Evolutionary conservation across 2,329 filamentous ascomycete genomes (phyloP).

Genomic region (Aspergillus awamori): DNA sequence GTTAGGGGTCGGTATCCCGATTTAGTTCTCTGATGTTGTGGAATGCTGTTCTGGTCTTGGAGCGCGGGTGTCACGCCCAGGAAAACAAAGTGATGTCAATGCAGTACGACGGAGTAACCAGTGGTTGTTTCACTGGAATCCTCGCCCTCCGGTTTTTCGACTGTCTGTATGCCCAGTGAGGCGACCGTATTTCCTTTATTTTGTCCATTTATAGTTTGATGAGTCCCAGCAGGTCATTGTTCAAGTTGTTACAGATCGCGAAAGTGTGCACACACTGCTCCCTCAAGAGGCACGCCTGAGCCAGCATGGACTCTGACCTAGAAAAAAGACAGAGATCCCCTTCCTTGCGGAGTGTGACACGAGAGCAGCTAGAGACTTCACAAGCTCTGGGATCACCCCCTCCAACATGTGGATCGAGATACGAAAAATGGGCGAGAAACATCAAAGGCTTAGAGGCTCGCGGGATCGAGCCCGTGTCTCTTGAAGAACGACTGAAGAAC

Average conservation of each 20-base stretch:
- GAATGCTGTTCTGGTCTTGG: slow-evolving; percentile 21
- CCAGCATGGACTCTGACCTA: slow-evolving; percentile 24
- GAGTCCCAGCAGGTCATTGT: slow-evolving; percentile 2
- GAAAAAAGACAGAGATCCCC: slow-evolving; percentile 31
- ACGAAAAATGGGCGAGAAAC: slow-evolving; percentile 26
- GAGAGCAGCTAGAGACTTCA: slow-evolving; percentile 22
- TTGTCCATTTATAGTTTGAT: background rate
- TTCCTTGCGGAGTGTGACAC: slow-evolving; percentile 28
- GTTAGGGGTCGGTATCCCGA: background rate
- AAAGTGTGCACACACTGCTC: background rate
- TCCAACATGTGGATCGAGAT: slow-evolving; percentile 16
- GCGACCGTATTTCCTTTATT: background rate
- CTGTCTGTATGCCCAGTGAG: slow-evolving; percentile 15
- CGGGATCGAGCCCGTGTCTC: slow-evolving; percentile 32
- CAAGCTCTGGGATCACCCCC: slow-evolving; percentile 17
- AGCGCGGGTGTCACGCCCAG: slow-evolving; percentile 19
- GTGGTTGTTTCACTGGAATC: slow-evolving; percentile 8
- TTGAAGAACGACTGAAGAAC: slow-evolving; percentile 31
- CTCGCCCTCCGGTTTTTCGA: slow-evolving; percentile 11
- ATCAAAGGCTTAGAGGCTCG: slow-evolving; percentile 31
- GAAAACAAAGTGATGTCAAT: slow-evolving; percentile 23
- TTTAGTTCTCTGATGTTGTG: slow-evolving; percentile 14
- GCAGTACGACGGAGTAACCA: slow-evolving; percentile 10
- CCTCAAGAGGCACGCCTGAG: background rate
- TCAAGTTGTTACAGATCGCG: background rate